phyloP scores from a whole-genome alignment of 345 rosid genomes.

The Gynandropsis gynandra region DNA sequence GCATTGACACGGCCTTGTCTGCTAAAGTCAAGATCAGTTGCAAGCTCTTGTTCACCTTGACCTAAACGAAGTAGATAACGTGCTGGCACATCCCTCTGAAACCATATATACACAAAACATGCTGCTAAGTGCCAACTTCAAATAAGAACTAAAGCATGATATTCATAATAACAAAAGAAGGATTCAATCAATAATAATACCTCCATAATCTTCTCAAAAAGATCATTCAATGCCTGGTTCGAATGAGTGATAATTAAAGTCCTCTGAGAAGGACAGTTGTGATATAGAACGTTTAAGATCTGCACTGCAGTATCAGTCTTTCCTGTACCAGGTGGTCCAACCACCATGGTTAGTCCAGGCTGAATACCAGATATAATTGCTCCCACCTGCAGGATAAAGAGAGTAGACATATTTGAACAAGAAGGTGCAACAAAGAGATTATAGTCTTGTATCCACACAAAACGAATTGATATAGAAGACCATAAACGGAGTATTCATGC shows the following conservation, averaged over 20 bases:
- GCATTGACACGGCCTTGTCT: slow-evolving; percentile 98
- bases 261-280: slow-evolving; percentile 96
- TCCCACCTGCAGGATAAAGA: slow-evolving; percentile 63
- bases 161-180: slow-evolving; percentile 6
- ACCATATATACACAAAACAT: slow-evolving; percentile 11
- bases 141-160: slow-evolving; percentile 4
- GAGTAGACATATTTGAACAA: slow-evolving; percentile 9
- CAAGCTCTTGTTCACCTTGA: slow-evolving; percentile 99
- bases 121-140: slow-evolving; percentile 3
- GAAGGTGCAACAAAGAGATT: slow-evolving; percentile 10
- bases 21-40: slow-evolving; percentile 96
- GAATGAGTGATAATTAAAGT: slow-evolving; percentile 96
- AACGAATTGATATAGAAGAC: neutral
- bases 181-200: slow-evolving; percentile 30
- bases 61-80: slow-evolving; percentile 98
- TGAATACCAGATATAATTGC: slow-evolving; percentile 96
- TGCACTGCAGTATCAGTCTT: slow-evolving; percentile 99
- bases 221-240: slow-evolving; percentile 96
- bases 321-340: slow-evolving; percentile 99
- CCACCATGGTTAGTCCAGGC: slow-evolving; percentile 97
- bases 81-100: slow-evolving; percentile 99
- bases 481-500: too few relatives aligned
- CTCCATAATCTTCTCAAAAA: slow-evolving; percentile 98
- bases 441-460: neutral
- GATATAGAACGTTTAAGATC: slow-evolving; percentile 88